These are phyloP conservation scores for Deuterostichococcus epilithicus DNA, from an alignment of 139 green algal species.

Conservation along the genomic window DNA sequence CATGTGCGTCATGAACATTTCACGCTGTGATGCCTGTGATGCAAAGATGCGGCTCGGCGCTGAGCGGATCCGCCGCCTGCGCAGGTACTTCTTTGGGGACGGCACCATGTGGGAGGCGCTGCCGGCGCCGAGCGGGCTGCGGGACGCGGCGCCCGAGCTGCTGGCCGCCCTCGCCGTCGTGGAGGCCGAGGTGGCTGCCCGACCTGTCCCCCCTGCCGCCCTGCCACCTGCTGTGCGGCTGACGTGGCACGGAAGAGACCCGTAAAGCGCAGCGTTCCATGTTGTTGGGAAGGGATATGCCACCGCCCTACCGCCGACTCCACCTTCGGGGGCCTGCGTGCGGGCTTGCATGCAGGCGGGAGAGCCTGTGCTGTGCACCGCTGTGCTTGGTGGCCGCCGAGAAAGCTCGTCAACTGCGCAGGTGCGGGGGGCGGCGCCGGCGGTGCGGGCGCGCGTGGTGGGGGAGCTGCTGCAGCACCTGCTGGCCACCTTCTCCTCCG, in stretches of 20 bases:
- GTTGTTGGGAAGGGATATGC: too few relatives aligned
- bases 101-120: conserved; percentile 17
- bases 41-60: too few relatives aligned
- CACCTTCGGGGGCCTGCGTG: too few relatives aligned
- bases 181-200: not conserved
- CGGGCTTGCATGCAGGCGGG: too few relatives aligned
- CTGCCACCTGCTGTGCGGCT: too few relatives aligned
- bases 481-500: not conserved
- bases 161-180: conserved; percentile 10
- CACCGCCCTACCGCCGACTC: not conserved
- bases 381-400: too few relatives aligned
- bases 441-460: conserved; percentile 8
- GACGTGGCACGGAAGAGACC: too few relatives aligned
- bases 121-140: conserved; percentile 13
- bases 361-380: too few relatives aligned
- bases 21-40: conserved; percentile 7
- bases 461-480: conserved; percentile 16
- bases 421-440: not conserved
- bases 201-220: too few relatives aligned
- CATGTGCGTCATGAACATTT: too few relatives aligned
- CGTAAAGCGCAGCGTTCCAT: too few relatives aligned
- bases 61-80: too few relatives aligned
- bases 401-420: not conserved
- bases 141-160: conserved; percentile 22
- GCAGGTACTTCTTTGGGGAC: conserved; percentile 29